These are phyloP conservation scores for Ceriops decandra DNA, from an alignment of 345 rosid genomes.

Conservation along the genomic window DNA sequence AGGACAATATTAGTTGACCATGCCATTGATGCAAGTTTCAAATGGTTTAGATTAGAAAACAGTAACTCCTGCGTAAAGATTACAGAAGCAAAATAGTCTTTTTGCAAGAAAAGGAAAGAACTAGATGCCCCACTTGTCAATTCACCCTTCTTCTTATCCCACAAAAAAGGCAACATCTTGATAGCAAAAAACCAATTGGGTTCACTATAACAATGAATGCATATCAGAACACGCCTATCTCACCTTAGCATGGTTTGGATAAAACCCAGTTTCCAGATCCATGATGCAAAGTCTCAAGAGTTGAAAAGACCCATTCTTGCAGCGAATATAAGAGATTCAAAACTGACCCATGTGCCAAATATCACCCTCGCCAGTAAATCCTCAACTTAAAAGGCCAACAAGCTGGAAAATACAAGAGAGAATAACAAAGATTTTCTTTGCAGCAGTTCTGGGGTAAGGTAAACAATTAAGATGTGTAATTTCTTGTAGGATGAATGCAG, in stretches of 20 bases:
- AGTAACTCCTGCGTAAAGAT: background rate
- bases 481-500: no score
- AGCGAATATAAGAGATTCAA: constrained; percentile 21
- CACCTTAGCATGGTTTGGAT: constrained; percentile 52
- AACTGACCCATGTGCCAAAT: constrained; percentile 21
- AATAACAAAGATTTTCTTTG: background rate
- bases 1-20: background rate
- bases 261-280: constrained; percentile 60
- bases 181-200: background rate
- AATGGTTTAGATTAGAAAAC: background rate
- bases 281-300: constrained; percentile 35
- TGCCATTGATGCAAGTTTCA: background rate
- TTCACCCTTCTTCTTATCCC: background rate
- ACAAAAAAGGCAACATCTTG: background rate
- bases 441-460: background rate
- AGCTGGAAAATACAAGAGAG: constrained; percentile 4
- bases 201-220: background rate
- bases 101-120: background rate
- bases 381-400: background rate
- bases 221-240: constrained; percentile 3
- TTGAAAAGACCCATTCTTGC: constrained; percentile 28
- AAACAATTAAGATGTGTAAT: no score
- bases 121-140: background rate
- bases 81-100: background rate
- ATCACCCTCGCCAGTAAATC: constrained; percentile 8